Evolutionary conservation across 2,329 filamentous ascomycete genomes (phyloP), one percentile per base, ranked within the genome.

Genomic region (Celoporthe dispersa): DNA sequence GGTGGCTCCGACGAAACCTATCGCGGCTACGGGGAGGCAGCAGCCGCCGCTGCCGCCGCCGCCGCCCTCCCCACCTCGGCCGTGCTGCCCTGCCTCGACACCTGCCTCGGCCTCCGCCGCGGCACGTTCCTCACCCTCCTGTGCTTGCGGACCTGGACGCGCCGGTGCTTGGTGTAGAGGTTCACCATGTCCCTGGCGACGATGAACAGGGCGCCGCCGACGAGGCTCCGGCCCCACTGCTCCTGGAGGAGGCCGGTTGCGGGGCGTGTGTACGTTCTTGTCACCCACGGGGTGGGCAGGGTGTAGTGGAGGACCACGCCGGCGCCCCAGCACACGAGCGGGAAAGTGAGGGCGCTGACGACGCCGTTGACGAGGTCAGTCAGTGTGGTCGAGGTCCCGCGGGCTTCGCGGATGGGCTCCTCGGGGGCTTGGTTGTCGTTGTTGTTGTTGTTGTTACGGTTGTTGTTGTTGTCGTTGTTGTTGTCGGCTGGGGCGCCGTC

Each of bases 201-300:
- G 22, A 98, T 90, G 76, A 95, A 97, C 28, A 97, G 81, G 77
- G 93, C 96, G 0, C 96, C 96, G 1, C 96, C 96, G 1, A 96
- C 86, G 2, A 99, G 84, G 76, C 93, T 98, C 68, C 96, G 86
- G 0, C 94, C 96, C 94, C 96, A 98, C 70, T 91, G 89, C 74
- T 92, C 88, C 77, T 96, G 92, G 41, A 99, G 79, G 35, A 98
- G 83, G 0, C 92, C 91, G 0, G 88, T 87, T 0, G 73, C 73
- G 25, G 60, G 39, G 3, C 86, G 83, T 48, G 83, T 78, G 57
- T 73, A 72, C 1, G 83, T 79, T 11, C 81, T 80, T 0, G 82
- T 81, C 12, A 91, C 89, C 90, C 92, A 94, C 3, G 87, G 82
- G 48, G 82, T 82, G 0, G 95, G 95, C 0, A 97, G 83, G 0